Base-by-base conservation (phyloP, 495 filamentous ascomycete species). In the Penicillium coffeae region DNA sequence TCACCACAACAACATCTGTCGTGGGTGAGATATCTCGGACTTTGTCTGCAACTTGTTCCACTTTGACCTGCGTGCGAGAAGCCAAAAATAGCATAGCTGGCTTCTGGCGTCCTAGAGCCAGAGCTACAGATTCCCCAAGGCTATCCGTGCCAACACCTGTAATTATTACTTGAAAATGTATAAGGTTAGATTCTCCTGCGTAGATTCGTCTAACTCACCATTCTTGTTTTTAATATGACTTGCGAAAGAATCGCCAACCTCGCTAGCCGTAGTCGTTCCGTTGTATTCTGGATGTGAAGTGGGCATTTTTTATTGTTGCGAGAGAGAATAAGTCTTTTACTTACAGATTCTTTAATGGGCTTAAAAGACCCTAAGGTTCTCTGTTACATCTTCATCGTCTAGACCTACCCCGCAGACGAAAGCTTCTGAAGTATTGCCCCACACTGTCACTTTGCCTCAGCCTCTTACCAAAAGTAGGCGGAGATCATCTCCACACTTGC, bases 121-220 rank as follows among this genome's bases (percentile, higher is more conserved):
- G 32, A 1, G 74, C 78, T 10, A 76, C 78, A 0, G 73, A 62
- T 30, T 73, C 71, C 3, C 79, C 81, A 18, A 82, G 71, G 15
- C 75, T 70, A 16, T 73, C 69, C 16, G 76, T 76, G 30, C 73
- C 71, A 25, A 82, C 69, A 3, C 80, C 77, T 0, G 77, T 80
- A 32, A 77, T 60, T 14, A 79, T 45, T 25, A 79, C 66, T 69
- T 22, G n/a, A n/a, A n/a, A n/a, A 19, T 25, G 15, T 44, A 16
- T 18, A 40, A 38, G 42, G 32, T 34, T 32, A 20, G 8, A 10
- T 8, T 32, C 19, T 27, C 2, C 0, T 7, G 18, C 0, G 22
- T 8, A 7, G 3, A n/a, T 14, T 44, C 19, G 34, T 18, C 10
- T 33, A 27, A 32, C 42, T 44, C 34, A 44, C 70, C 58, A 55